Base-by-base conservation (phyloP, 176 grass and related monocot genomes). In the Cenchrus americanus region DNA sequence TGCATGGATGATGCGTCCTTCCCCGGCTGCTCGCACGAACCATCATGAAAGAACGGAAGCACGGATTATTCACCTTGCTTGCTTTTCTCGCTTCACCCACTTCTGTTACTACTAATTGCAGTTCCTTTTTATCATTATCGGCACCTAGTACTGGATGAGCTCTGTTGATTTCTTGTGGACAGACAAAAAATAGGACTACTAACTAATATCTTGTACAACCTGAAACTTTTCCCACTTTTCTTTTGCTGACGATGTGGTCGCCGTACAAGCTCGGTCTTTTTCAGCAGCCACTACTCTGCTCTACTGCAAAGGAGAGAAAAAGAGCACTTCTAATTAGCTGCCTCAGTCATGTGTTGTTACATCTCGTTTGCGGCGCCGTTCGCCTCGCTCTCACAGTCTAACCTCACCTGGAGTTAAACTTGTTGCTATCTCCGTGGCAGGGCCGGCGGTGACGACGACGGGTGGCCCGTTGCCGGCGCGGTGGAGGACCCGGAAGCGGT, bases 401-500 rank as follows among this genome's bases (percentile, higher is more conserved):
- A 44, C 77, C 19, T 75, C 69, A 46, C 77, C 30, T 37, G 44
- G 17, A 71, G 14, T 24, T 19, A 14, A 37, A 37, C 34, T 37
- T 37, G 34, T 37, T 53, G 17, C 5, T 49, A 0, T 13, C 1
- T 18, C 0, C 19, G 2, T 44, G 14, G 5, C 24, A 58, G 49
- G 14, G 9, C 12, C 57, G 43, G 34, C 19, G 83, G 27, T 2
- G 68, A 62, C 46, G 61, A 43, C 32, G 62, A 44, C 50, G 48
- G 50, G 46, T 47, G 7, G 17, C n/a, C 34, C 30, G 82, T 82
- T 60, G 61, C 61, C 23, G 94, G 80, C 32, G 91, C 91, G 48
- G 96, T 92, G 81, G 91, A 92, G 1, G 91, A 98, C 53, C 96
- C 96, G 50, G 96, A 98, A 74, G 73, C 72, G 72, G 80, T 95